Evolutionary conservation across 106 monocot genomes (phyloP), one percentile per base, ranked within the genome.

Genomic region (Cymbidium sinense): DNA sequence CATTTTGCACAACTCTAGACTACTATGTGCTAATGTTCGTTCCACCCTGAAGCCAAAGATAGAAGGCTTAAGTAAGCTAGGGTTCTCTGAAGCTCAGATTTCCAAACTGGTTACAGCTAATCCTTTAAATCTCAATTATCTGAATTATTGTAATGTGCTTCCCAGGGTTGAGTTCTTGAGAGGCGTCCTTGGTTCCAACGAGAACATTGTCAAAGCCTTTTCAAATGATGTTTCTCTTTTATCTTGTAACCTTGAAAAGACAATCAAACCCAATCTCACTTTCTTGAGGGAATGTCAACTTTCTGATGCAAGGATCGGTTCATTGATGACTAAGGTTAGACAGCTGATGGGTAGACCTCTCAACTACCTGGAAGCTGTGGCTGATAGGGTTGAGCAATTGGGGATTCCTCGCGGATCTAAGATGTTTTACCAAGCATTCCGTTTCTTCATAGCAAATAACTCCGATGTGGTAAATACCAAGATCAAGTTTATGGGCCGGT

Each of bases 31-130:
- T 8, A 74, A 64, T 27, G 74, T 72, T 18, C 83, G 85, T 33
- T 82, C 69, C 19, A 81, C 69, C 23, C 34, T 88, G 7, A 74
- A 64, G 17, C 88, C 85, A 13, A 82, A 76, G 50, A 7, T 85
- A 4, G 15, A 50, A 7, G 30, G 29, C 30, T 51, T 85, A 35
- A 70, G 70, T 2, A 43, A 81, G 7, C 34, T 82, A 9, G 82
- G 82, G 15, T 77, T 88, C 34, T 74, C 74, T 3, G 79, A 39
- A 10, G 10, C 80, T 0, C 34, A 80, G 5, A 70, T 88, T 33
- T 13, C 21, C 37, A 9, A 34, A 20, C 74, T 88, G 7, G 28
- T 85, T 21, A 1, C 37, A 3, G 11, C 44, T 7, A 72, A 39
- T 30, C 82, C 77, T 11, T 2, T 37, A 0, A 3, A 55, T 8